Evolutionary conservation across 2,329 filamentous ascomycete genomes (phyloP), one percentile per base, ranked within the genome.

Genomic region (Microcera coccophila): DNA sequence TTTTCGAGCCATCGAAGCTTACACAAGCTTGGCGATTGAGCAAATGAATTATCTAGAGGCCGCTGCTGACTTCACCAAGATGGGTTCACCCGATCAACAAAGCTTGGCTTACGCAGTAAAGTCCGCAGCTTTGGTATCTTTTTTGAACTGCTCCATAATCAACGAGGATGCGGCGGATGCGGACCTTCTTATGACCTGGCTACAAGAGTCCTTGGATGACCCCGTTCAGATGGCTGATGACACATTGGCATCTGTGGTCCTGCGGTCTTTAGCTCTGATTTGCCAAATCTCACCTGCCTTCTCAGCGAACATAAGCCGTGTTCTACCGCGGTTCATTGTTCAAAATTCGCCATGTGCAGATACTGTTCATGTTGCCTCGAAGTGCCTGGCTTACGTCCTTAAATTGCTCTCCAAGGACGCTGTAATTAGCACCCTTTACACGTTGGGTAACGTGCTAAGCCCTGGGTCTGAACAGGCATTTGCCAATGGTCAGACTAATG

Each of bases 391-490:
- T 2, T 85, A 84, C 52, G 82, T 94, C 15, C 72, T 98, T 42
- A 84, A 84, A 53, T 76, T 85, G 57, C 75, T 97, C 11, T 95
- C 93, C 2, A 87, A 95, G 56, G 93, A 98, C 70, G 85, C 90
- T 26, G 79, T 95, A 26, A 97, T 98, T 53, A 95, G 90, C 4
- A 97, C 90, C 1, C 73, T 98, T 9, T 98, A 98, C 67, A 93
- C 90, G 1, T 75, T 98, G n/a, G 93, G 93, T 16, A 98, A 98
- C 61, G 85, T 95, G 4, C 74, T 98, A 12, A 96, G 90, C 55
- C 84, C 89, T 4, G 81, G 79, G 36, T 74, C 75, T 12, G 79
- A 78, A 44, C 68, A 72, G 32, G 71, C 67, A 34, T 69, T 76
- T 41, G 71, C 72, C 22, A 81, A 84, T 52, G 76, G 76, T 4